Base-by-base conservation (phyloP, 1,284 basidiomycete species). In the Ceraceosorus guamensis region DNA sequence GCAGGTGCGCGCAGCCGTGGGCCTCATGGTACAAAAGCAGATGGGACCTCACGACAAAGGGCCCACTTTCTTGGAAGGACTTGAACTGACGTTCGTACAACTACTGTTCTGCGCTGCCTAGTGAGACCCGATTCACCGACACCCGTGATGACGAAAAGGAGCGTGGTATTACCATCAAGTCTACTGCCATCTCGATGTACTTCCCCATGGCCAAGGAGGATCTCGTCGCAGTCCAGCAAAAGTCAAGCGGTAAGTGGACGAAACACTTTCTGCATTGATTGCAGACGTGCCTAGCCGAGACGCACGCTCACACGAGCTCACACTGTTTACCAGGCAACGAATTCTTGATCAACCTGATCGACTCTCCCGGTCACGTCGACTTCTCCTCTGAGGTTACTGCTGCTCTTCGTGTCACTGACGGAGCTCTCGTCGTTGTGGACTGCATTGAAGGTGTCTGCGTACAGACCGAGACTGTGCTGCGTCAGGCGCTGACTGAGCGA, bases 81-180 rank as follows among this genome's bases (percentile, higher is more conserved):
- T 61, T 1, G 71, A 70, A 53, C 62, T 65, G 50, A 71, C 73
- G 48, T 66, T 75, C 0, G 61, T 75, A 1, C 71, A 75, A 57
- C 70, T 67, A 55, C 82, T 98, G 53, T 96, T n/a, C n/a, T n/a
- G n/a, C n/a, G n/a, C n/a, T n/a, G n/a, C n/a, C n/a, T n/a, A 41
- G 37, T 79, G 92, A 97, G 67, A 84, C 89, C 84, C 91, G 95
- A 71, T 96, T 93, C 79, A 98, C 90, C 67, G 93, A 99, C 80
- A 98, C 95, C 71, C 73, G 93, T 83, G 85, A 89, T 45, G 95
- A 99, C 78, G 95, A 99, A 82, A 98, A 96, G 79, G 95, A 98
- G 79, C 92, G 95, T 82, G 95, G 95, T 84, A 99, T 99, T 77
- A 99, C 95, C 61, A 99, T 99, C 83, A 99, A 99, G 82, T 98